Percentiles rank a stretch among this genome's conserved stretches.
phyloP scores from a whole-genome alignment of 164 flowering plant species.

The Berberis vulgaris region DNA sequence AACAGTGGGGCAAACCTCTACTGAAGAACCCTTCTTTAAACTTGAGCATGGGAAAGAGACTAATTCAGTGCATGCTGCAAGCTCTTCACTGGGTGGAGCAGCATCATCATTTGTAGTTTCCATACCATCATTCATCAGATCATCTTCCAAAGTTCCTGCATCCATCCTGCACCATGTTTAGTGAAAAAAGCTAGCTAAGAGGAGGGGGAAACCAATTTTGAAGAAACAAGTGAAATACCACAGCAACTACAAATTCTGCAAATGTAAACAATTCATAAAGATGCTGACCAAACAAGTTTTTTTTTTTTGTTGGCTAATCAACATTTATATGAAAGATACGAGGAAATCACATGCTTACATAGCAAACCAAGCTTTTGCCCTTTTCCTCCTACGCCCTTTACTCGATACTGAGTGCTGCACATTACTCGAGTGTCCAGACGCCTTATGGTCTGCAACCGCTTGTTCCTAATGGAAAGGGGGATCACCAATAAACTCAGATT shows the following conservation, averaged over 20 bases:
- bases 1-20: constrained; percentile 21
- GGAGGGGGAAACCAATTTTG: too few species aligned
- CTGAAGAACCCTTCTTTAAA: constrained; percentile 22
- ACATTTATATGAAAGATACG: background rate
- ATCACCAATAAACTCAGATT: constrained; percentile 3
- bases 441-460: constrained; percentile 10
- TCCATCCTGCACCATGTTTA: constrained; percentile 9
- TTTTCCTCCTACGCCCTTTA: constrained; percentile 20
- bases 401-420: constrained; percentile 11
- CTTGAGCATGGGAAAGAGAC: constrained; percentile 17
- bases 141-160: constrained; percentile 1
- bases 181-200: background rate
- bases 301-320: background rate
- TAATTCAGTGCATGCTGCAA: constrained; percentile 14
- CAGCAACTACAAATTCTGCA: too few species aligned
- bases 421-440: constrained; percentile 17
- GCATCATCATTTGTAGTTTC: constrained; percentile 7
- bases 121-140: background rate
- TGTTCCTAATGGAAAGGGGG: constrained; percentile 19
- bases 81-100: constrained; percentile 1
- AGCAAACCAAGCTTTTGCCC: constrained; percentile 5
- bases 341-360: constrained; percentile 10
- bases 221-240: too few species aligned
- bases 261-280: too few species aligned
- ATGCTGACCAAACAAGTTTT: too few species aligned